These are phyloP conservation scores for Chrysoporthe cubensis DNA, from an alignment of 2,329 filamentous ascomycete species.

Conservation along the genomic window DNA sequence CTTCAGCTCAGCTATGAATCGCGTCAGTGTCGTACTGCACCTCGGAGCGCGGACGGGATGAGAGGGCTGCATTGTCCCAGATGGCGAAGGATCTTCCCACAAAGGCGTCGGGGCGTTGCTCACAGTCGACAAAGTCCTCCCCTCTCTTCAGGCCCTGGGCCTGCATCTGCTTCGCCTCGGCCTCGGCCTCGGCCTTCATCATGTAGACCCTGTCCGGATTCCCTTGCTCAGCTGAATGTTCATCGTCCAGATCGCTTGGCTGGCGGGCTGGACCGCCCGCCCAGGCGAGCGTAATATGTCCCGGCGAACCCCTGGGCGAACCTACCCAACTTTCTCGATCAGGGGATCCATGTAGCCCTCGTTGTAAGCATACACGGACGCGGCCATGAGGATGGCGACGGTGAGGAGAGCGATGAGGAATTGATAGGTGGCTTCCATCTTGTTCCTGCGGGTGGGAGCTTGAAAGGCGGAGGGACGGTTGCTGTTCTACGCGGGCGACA, in stretches of 20 bases:
- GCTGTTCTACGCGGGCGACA: not conserved
- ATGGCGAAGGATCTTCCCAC: no score
- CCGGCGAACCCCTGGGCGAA: not conserved
- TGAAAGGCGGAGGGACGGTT: no score
- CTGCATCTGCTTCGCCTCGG: slow-evolving; percentile 45
- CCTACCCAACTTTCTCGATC: slow-evolving; percentile 42
- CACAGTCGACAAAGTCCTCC: slow-evolving; percentile 43
- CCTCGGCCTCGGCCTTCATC: slow-evolving; percentile 47
- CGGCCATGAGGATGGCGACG: slow-evolving; percentile 36
- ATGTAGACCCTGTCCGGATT: slow-evolving; percentile 34
- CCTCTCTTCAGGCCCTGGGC: slow-evolving; percentile 44
- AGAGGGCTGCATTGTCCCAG: no score
- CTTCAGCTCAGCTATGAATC: slow-evolving; percentile 39
- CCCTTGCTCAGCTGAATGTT: not conserved
- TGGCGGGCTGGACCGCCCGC: not conserved
- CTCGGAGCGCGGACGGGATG: not conserved
- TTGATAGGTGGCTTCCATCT: slow-evolving; percentile 28
- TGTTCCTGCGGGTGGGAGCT: not conserved
- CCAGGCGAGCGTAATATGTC: not conserved
- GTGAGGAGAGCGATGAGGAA: slow-evolving; percentile 36
- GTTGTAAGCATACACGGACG: slow-evolving; percentile 42
- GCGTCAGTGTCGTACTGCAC: slow-evolving; percentile 3
- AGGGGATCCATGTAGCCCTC: slow-evolving; percentile 43
- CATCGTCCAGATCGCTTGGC: not conserved
- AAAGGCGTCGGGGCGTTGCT: slow-evolving; percentile 27